phyloP scores from a whole-genome alignment of 371 early-diverging fungal species.

The Mortierella sp. region DNA sequence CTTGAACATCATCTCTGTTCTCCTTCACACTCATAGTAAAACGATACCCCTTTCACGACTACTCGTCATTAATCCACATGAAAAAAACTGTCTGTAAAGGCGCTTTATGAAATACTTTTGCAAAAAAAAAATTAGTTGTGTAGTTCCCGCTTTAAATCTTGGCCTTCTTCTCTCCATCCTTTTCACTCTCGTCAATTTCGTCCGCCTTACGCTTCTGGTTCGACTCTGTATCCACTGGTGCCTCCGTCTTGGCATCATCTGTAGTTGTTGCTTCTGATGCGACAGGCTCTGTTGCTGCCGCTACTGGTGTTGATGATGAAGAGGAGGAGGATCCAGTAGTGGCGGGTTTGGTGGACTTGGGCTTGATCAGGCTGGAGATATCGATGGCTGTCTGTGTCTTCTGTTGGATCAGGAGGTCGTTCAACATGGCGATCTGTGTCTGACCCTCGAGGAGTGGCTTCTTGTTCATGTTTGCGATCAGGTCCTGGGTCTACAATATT shows the following conservation, averaged over 20 bases:
- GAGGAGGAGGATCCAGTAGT: constrained; percentile 11
- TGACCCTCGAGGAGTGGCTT: constrained; percentile 27
- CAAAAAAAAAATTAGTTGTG: background rate
- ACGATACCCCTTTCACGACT: background rate
- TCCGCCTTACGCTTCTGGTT: constrained; percentile 50
- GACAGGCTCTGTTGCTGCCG: background rate
- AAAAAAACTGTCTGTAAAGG: background rate
- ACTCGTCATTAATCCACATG: background rate
- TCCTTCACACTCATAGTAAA: background rate
- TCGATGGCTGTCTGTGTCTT: constrained; percentile 24
- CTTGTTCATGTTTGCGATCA: constrained; percentile 43
- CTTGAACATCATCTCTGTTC: background rate
- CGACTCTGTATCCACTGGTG: constrained; percentile 1
- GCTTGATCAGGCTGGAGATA: constrained; percentile 51
- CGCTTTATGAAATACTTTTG: background rate
- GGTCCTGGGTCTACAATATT: constrained; percentile 29
- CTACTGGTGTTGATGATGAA: constrained; percentile 12
- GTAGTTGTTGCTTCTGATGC: constrained; percentile 9
- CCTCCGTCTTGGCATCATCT: background rate
- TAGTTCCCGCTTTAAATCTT: constrained; percentile 23
- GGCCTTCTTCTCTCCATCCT: constrained; percentile 41
- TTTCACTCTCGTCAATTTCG: constrained; percentile 10
- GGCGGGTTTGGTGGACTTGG: constrained; percentile 28
- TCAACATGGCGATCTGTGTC: constrained; percentile 33
- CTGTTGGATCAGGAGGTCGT: constrained; percentile 29